phyloP scores from a whole-genome alignment of 108 stramenopile species.

The Discostella pseudostelligera region DNA sequence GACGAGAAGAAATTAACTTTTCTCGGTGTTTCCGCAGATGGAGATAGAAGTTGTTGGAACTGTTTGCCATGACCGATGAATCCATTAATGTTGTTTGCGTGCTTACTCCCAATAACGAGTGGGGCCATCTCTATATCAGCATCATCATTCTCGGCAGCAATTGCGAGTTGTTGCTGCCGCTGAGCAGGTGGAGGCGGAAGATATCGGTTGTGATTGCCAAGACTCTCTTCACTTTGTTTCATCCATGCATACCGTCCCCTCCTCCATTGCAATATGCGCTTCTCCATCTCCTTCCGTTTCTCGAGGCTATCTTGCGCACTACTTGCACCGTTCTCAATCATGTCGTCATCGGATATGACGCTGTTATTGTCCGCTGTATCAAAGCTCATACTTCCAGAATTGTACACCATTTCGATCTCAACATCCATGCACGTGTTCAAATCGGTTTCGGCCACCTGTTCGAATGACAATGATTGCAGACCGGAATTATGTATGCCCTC shows the following conservation, averaged over 20 bases:
- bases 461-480: slow-evolving; percentile 34
- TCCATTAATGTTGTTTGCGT: not conserved
- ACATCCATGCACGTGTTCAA: slow-evolving; percentile 32
- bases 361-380: slow-evolving; percentile 3
- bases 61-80: not conserved
- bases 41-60: too few species aligned
- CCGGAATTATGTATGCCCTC: slow-evolving; percentile 44
- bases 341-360: not conserved
- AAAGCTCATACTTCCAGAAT: slow-evolving; percentile 10
- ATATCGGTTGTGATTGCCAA: slow-evolving; percentile 13
- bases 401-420: slow-evolving; percentile 42
- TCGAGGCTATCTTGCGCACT: not conserved
- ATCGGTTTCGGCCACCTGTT: slow-evolving; percentile 29
- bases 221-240: slow-evolving; percentile 5
- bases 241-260: slow-evolving; percentile 24
- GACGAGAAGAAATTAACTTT: not conserved
- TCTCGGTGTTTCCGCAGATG: not conserved
- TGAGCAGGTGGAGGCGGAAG: too few species aligned
- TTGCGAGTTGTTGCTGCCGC: not conserved
- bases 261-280: slow-evolving; percentile 26
- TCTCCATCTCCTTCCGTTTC: slow-evolving; percentile 36
- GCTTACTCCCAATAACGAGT: not conserved
- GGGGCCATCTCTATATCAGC: slow-evolving; percentile 24
- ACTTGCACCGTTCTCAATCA: too few species aligned
- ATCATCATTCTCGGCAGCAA: not conserved